Evolutionary conservation across 148 eudicot genomes (phyloP), one percentile per base, ranked within the genome.

Genomic region (Polygonum aviculare): DNA sequence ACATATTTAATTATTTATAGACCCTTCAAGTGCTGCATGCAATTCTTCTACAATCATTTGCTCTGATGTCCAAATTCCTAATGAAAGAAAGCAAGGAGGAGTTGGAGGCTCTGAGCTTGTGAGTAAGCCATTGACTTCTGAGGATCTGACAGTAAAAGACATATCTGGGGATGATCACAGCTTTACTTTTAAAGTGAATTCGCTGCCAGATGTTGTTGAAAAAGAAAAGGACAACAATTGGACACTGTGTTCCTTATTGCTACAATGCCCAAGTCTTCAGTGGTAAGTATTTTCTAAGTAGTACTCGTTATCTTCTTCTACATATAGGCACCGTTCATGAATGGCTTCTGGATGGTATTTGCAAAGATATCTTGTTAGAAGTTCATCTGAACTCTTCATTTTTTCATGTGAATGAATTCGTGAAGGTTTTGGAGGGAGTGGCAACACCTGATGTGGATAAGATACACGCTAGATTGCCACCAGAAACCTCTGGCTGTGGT

Each of bases 121-220:
- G 41, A 65, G 69, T 50, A 72, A 59, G 57, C 73, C 38, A 77
- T 77, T 47, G 38, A 44, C 75, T 45, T 72, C 86, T 48, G 81
- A 75, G 78, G 76, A 65, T 60, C 69, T 49, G 7, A 83, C 79
- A 67, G 79, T 48, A 40, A 80, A 79, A 72, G 88, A 75, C 81
- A 73, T 74, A 22, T 35, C 79, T 71, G 84, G 59, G 78, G 88
- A 84, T 81, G 92, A 84, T 63, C 83, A 67, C 74, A 86, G 80
- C 79, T 91, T 93, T 81, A 87, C 91, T 51, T 90, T 90, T 77
- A 89, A 90, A 76, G 85, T 88, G 51, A 78, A 74, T 79, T 87
- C 88, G 52, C 60, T 85, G 72, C 86, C 81, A 35, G 86, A 85
- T 81, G 76, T 86, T 50, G 82, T 86, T 55, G 82, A 85, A 38